Percentiles rank a stretch among this genome's conserved stretches.
Evolutionary conservation across 352 stramenopile species (phyloP).

Genomic region (Pythium grandisporangium): DNA sequence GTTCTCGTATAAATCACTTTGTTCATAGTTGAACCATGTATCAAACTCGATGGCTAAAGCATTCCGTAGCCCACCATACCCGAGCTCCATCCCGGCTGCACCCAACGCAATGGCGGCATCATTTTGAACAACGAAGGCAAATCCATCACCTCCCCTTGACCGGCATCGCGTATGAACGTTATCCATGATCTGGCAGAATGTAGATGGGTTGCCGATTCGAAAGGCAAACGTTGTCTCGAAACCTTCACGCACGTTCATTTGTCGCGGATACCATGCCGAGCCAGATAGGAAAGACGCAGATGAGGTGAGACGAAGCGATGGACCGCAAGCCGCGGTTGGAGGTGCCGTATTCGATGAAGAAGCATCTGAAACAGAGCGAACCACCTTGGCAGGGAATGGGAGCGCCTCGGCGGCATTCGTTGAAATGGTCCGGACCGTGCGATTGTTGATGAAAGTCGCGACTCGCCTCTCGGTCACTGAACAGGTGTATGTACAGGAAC

Average conservation of each 20-base stretch:
- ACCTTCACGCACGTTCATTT: constrained; percentile 85
- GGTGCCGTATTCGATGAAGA: constrained; percentile 14
- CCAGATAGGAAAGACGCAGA: constrained; percentile 66
- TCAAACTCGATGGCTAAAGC: constrained; percentile 89
- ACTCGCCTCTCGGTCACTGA: constrained; percentile 30
- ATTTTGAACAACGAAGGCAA: constrained; percentile 84
- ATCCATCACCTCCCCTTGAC: constrained; percentile 61
- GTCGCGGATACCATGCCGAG: constrained; percentile 86
- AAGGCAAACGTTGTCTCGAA: constrained; percentile 88
- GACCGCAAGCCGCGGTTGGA: constrained; percentile 43
- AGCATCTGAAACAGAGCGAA: constrained; percentile 6
- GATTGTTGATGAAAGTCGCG: constrained; percentile 24
- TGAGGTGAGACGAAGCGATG: constrained; percentile 69
- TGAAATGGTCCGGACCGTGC: constrained; percentile 20
- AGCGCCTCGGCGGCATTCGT: constrained; percentile 31
- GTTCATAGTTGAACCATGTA: constrained; percentile 88
- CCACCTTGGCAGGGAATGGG: constrained; percentile 34
- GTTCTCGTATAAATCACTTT: constrained; percentile 87
- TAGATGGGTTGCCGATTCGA: constrained; percentile 75
- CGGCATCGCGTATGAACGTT: constrained; percentile 79
- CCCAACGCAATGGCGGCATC: constrained; percentile 57
- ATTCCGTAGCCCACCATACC: constrained; percentile 84
- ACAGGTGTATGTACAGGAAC: constrained; percentile 26
- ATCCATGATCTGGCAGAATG: constrained; percentile 83
- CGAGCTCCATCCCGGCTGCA: constrained; percentile 57